A percentile compares a stretch with the other conserved stretches of the same genome.
These are phyloP conservation scores for Skeletonema potamos DNA, from an alignment of 108 stramenopile species.

Conservation along the genomic window DNA sequence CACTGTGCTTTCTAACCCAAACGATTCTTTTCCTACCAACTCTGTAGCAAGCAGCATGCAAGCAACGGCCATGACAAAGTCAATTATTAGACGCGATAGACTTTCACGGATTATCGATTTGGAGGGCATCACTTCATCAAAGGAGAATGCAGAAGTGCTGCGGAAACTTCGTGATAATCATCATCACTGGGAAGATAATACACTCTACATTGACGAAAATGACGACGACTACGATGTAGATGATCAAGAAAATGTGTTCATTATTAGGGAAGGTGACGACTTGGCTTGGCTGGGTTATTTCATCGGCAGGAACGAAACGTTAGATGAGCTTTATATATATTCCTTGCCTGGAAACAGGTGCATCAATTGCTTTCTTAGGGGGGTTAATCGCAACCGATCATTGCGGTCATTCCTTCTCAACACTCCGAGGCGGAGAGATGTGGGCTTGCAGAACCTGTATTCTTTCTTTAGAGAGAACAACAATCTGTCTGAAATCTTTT, in stretches of 20 bases:
- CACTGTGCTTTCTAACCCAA: no score
- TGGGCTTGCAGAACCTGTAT: background rate
- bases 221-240: background rate
- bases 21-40: no score
- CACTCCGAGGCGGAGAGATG: background rate
- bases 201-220: background rate
- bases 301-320: background rate
- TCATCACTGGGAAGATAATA: background rate
- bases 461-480: background rate
- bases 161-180: background rate
- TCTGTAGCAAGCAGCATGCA: no score
- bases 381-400: background rate
- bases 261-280: background rate
- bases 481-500: background rate
- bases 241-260: background rate
- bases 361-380: background rate
- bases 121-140: background rate
- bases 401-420: background rate
- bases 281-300: conserved; percentile 1
- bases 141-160: background rate
- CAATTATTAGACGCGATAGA: no score
- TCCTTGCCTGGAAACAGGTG: background rate
- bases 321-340: background rate
- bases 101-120: no score
- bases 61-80: no score